Conservation (phyloP, 192 early-diverging fungal genomes). For the Thamnidium elegans region DNA sequence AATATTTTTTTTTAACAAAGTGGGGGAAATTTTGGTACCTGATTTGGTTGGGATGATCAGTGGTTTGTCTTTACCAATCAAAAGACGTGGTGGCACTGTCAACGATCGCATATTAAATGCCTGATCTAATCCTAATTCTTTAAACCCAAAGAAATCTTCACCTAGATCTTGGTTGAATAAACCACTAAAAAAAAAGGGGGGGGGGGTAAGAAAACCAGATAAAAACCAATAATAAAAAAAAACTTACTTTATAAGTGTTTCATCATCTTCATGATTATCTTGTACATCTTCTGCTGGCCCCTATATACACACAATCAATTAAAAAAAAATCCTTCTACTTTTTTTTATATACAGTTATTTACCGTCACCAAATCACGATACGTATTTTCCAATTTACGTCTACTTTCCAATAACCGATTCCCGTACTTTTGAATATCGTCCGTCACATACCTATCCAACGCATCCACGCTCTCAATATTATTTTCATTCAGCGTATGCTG, state of each 20-base stretch:
- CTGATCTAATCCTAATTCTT: constrained; percentile 81
- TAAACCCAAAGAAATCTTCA: constrained; percentile 89
- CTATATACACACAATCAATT: neutral
- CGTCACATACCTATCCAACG: constrained; percentile 73
- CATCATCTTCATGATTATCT: constrained; percentile 16
- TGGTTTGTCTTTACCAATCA: constrained; percentile 31
- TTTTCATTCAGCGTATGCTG: constrained; percentile 76
- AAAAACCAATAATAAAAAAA: neutral
- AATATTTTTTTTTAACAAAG: too few species aligned
- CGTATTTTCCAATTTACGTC: constrained; percentile 65
- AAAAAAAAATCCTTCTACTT: neutral
- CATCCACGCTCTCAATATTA: constrained; percentile 47
- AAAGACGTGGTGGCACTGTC: constrained; percentile 40
- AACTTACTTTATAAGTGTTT: constrained; percentile 21
- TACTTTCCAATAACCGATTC: constrained; percentile 66
- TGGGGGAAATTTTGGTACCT: too few species aligned
- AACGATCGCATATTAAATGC: constrained; percentile 55
- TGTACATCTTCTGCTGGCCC: constrained; percentile 1
- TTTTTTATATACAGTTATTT: constrained; percentile 2
- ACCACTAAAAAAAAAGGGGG: constrained; percentile 47
- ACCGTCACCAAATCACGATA: constrained; percentile 60
- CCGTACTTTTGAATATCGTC: constrained; percentile 75
- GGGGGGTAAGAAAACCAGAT: neutral
- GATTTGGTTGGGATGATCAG: neutral
- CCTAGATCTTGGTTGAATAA: constrained; percentile 54